Conservation (phyloP, 441 rosid genomes). For the Eruca vesicaria region DNA sequence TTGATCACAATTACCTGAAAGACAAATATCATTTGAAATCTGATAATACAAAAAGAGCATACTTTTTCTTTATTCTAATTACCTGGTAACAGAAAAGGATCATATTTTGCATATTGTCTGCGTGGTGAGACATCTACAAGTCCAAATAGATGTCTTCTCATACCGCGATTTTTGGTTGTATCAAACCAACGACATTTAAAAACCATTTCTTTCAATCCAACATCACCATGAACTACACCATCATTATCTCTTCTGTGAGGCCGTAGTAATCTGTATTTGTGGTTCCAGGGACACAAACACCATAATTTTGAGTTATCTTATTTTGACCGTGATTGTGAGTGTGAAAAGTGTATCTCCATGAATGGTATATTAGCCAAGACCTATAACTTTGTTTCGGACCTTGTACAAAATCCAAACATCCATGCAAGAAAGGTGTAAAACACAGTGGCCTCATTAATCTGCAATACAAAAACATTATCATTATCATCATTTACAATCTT, state of each 20-base stretch:
- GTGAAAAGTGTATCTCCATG: too few relatives aligned
- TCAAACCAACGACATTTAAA: neutral
- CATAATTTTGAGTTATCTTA: neutral
- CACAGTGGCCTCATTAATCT: neutral
- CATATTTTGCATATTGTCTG: neutral
- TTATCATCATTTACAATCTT: neutral
- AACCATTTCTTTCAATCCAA: neutral
- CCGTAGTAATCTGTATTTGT: neutral
- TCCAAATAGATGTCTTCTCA: neutral
- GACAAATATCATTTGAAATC: too few relatives aligned
- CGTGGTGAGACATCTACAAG: neutral
- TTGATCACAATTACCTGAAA: neutral
- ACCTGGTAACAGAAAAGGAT: neutral
- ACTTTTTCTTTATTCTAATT: neutral
- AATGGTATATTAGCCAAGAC: too few relatives aligned
- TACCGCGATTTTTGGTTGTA: neutral
- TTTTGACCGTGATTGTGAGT: too few relatives aligned
- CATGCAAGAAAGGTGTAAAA: neutral
- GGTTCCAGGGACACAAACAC: neutral
- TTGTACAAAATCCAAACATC: too few relatives aligned
- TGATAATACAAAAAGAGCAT: too few relatives aligned
- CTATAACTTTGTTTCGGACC: too few relatives aligned
- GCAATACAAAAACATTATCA: neutral
- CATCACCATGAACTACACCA: neutral
- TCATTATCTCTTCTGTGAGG: neutral